Percentiles rank a stretch among this genome's conserved stretches.
Conservation (phyloP, 805 yeast species). For the Saturnispora silvae region DNA sequence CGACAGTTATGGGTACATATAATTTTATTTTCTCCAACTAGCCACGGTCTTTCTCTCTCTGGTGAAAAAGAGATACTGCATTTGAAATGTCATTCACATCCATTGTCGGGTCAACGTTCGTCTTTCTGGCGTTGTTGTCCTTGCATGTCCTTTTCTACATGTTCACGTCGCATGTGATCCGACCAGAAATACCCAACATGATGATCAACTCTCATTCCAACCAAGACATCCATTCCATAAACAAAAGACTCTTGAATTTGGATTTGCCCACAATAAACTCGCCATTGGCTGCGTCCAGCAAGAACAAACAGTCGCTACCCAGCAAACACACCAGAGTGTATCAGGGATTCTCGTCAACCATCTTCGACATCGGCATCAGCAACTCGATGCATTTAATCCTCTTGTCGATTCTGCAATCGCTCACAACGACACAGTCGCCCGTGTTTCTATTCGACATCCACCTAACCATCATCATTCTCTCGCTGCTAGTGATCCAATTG, state of each 20-base stretch:
- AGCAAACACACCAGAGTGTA: neutral
- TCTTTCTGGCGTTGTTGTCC: neutral
- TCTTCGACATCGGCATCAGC: slow-evolving; percentile 1
- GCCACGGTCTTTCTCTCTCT: too few relatives aligned
- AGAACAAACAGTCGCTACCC: neutral
- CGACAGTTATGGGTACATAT: too few relatives aligned
- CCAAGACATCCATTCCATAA: neutral
- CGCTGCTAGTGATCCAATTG: neutral
- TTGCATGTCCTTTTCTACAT: neutral
- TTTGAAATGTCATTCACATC: too few relatives aligned
- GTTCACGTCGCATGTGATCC: neutral
- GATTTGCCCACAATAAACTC: neutral
- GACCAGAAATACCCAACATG: neutral
- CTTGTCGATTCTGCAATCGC: neutral
- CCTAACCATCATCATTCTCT: neutral
- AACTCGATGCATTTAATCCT: slow-evolving; percentile 5
- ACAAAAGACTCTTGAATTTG: neutral
- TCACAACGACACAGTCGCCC: neutral
- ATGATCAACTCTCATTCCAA: too few relatives aligned
- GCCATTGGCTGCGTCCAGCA: neutral
- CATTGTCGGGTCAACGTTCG: neutral
- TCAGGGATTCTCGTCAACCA: neutral
- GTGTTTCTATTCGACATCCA: neutral
- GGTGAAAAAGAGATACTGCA: too few relatives aligned
- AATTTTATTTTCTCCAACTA: too few relatives aligned